A percentile compares a stretch with the other conserved stretches of the same genome.
These are phyloP conservation scores for Crucibulum laeve DNA, from an alignment of 768 basidiomycete species.

Conservation along the genomic window DNA sequence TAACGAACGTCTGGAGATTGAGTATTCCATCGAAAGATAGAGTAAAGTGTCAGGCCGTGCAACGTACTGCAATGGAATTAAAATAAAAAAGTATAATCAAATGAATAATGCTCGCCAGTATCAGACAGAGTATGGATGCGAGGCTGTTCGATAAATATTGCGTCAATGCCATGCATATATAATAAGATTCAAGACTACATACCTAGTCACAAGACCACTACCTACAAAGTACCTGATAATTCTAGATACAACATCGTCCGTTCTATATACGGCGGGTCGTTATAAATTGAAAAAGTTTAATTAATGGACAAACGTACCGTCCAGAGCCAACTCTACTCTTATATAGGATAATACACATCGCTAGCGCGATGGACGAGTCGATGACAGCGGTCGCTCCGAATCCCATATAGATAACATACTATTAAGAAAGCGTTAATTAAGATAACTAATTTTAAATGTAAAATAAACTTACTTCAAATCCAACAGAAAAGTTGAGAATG, in stretches of 20 bases:
- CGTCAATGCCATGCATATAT: too few species aligned
- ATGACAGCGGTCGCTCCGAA: slow-evolving; percentile 23
- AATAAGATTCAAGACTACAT: too few species aligned
- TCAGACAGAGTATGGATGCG: slow-evolving; percentile 15
- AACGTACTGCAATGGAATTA: slow-evolving; percentile 18
- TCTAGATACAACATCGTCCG: not conserved
- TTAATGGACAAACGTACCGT: slow-evolving; percentile 5
- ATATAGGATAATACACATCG: slow-evolving; percentile 26
- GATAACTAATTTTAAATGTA: not conserved
- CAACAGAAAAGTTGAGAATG: not conserved
- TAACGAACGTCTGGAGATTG: slow-evolving; percentile 23
- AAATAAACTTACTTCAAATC: not conserved
- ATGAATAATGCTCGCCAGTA: slow-evolving; percentile 15
- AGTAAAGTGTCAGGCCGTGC: slow-evolving; percentile 21
- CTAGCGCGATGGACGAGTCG: slow-evolving; percentile 23
- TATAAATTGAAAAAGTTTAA: slow-evolving; percentile 6
- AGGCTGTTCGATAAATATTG: too few species aligned
- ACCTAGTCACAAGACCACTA: too few species aligned
- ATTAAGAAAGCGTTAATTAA: not conserved
- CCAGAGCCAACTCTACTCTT: slow-evolving; percentile 18
- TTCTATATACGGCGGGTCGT: not conserved
- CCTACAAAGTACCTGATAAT: too few species aligned
- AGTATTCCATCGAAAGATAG: slow-evolving; percentile 26
- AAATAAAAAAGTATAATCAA: not conserved
- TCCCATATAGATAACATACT: slow-evolving; percentile 27